A percentile compares a stretch with the other conserved stretches of the same genome.
Evolutionary conservation across 2,329 filamentous ascomycete species (phyloP).

Genomic region (Rachicladosporium sp.): DNA sequence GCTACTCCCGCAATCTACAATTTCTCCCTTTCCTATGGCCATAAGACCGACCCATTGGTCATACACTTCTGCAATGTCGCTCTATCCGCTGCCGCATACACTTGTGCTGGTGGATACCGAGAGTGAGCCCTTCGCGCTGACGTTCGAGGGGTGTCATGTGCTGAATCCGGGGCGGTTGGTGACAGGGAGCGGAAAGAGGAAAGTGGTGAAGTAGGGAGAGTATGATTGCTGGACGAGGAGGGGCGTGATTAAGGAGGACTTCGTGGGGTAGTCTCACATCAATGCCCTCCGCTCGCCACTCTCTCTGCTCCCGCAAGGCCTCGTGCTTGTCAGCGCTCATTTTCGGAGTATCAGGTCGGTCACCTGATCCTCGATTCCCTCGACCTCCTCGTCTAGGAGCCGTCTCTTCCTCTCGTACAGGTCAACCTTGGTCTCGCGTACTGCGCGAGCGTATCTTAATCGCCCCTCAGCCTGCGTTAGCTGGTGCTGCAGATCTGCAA

Average conservation of each 20-base stretch:
- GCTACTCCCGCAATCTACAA: conserved; percentile 75
- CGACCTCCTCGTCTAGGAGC: too few relatives aligned
- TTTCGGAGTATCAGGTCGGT: too few relatives aligned
- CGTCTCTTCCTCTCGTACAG: too few relatives aligned
- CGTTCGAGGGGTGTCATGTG: conserved; percentile 90
- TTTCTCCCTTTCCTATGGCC: conserved; percentile 74
- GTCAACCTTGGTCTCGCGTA: too few relatives aligned
- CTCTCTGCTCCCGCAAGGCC: too few relatives aligned
- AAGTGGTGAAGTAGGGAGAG: conserved; percentile 68
- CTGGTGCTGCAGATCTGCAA: too few relatives aligned
- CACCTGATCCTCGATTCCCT: too few relatives aligned
- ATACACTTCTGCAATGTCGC: conserved; percentile 57
- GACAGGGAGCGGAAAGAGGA: conserved; percentile 45
- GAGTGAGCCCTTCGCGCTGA: conserved; percentile 70
- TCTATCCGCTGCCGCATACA: conserved; percentile 81
- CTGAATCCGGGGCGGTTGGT: conserved; percentile 81
- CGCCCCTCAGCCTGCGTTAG: too few relatives aligned
- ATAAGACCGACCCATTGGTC: conserved; percentile 84
- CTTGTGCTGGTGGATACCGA: conserved; percentile 74
- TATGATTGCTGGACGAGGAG: conserved; percentile 56
- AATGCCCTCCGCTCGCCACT: too few relatives aligned
- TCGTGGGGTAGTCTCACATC: too few relatives aligned
- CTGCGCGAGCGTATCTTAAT: too few relatives aligned
- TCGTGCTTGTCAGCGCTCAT: too few relatives aligned
- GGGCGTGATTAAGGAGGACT: conserved; percentile 52